Percentiles rank a stretch among this genome's conserved stretches.
Evolutionary conservation across 495 filamentous ascomycete species (phyloP).

Genomic region (Penicillium salamii): DNA sequence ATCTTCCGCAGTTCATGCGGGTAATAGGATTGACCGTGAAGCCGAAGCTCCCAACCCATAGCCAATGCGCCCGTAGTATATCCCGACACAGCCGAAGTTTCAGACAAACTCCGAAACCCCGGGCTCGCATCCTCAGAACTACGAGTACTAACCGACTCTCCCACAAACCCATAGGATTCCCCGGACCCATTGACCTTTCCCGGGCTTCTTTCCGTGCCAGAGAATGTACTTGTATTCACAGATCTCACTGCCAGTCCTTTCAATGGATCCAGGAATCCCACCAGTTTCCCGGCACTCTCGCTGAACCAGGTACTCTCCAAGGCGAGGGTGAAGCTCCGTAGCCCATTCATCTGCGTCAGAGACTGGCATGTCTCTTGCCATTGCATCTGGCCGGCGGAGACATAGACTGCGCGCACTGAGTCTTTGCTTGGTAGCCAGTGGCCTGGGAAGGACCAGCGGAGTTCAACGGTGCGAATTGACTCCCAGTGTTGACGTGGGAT

Average conservation of each 20-base stretch:
- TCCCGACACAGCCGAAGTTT: background rate
- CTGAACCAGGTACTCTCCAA: conserved; percentile 42
- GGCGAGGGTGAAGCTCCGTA: conserved; percentile 38
- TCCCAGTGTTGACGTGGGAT: conserved; percentile 32
- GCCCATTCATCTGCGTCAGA: conserved; percentile 20
- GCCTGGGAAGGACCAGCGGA: conserved; percentile 47
- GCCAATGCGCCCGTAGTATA: background rate
- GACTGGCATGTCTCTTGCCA: conserved; percentile 43
- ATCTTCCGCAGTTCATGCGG: conserved; percentile 29
- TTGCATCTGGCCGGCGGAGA: conserved; percentile 40
- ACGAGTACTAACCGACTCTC: background rate
- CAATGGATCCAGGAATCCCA: conserved; percentile 41
- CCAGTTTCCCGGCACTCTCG: conserved; percentile 42
- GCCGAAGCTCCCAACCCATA: conserved; percentile 30
- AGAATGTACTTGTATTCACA: too few relatives aligned
- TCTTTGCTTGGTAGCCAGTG: conserved; percentile 48
- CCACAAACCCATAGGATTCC: background rate
- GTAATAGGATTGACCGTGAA: conserved; percentile 42
- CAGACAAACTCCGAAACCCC: background rate
- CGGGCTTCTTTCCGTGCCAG: too few relatives aligned
- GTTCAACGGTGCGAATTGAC: conserved; percentile 36
- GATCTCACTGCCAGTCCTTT: conserved; percentile 20
- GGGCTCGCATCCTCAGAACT: conserved; percentile 1
- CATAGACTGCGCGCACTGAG: conserved; percentile 43
- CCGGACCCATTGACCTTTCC: background rate